Conservation (phyloP, 129 eudicot species). For the Lonicera japonica region DNA sequence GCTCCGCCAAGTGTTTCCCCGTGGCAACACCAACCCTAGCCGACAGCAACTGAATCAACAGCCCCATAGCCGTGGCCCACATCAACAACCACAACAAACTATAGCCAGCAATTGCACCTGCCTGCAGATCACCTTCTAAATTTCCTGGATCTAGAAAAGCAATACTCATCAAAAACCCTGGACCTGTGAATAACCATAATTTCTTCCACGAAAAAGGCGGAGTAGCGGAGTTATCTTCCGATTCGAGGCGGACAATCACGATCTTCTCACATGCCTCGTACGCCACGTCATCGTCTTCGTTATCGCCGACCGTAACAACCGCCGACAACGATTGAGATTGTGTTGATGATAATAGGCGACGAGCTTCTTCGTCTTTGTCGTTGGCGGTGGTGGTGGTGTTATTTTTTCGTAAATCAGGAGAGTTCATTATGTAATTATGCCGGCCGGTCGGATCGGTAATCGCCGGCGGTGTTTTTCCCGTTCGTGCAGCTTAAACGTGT, state of each 20-base stretch:
- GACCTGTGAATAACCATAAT: not conserved
- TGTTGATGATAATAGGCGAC: not conserved
- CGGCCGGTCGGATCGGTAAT: too few species aligned
- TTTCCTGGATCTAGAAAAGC: conserved; percentile 15
- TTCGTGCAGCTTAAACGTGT: too few species aligned
- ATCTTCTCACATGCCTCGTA: not conserved
- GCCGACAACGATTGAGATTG: conserved; percentile 45
- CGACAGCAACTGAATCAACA: conserved; percentile 64
- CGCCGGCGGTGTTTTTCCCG: not conserved
- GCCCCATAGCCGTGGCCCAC: conserved; percentile 89
- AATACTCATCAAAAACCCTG: conserved; percentile 1
- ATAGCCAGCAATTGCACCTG: conserved; percentile 90
- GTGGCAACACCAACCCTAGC: conserved; percentile 88
- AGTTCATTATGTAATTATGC: conserved; percentile 26
- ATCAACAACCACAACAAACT: conserved; percentile 65
- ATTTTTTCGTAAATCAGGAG: conserved; percentile 6
- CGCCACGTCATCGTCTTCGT: not conserved
- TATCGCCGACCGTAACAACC: not conserved
- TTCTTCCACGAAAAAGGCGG: conserved; percentile 1
- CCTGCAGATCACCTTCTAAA: conserved; percentile 81
- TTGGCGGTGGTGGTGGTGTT: conserved; percentile 5
- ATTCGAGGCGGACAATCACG: not conserved
- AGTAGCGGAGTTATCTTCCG: not conserved
- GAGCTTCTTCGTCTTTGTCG: conserved; percentile 5
- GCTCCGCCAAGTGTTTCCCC: conserved; percentile 74